Base-by-base conservation (phyloP, 2,329 filamentous ascomycete species). In the Trichophyton simii region DNA sequence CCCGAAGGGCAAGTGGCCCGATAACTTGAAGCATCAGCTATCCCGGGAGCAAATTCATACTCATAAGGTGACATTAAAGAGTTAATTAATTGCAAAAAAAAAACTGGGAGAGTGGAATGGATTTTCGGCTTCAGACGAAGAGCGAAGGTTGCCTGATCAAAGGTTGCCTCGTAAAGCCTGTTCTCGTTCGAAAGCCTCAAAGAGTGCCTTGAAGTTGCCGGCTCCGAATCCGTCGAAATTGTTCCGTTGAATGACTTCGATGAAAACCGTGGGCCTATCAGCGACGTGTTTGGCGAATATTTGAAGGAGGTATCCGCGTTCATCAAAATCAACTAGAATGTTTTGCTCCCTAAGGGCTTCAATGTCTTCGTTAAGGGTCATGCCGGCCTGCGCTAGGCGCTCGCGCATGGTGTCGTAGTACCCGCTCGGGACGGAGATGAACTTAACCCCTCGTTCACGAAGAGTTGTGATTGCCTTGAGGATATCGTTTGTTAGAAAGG, bases 281-380 rank as follows among this genome's bases (percentile, higher is more conserved):
- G 95, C 87, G 66, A 96, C 75, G 64, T 91, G 91, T 81, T 89
- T 89, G 44, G 86, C 86, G 74, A 89, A 89, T 46, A 89, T 79
- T 71, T 85, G 83, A 64, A 85, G 67, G 66, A 96, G 74, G 72
- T 96, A 96, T 0, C 91, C 91, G 22, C 82, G 83, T 79, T 95
- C 89, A 68, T 96, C 91, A 67, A 96, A 96, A 75, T 96, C 91
- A 66, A 96, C 90, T 66, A 96, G 77, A 68, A 96, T 92, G 72
- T 90, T 87, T 64, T 95, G 77, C 58, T 78, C 77, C 79, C 89
- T 79, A 55, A 96, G 78, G 25, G 80, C 82, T 54, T 87, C 87
- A 65, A 95, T 85, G 70, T 92, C 86, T 75, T 95, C 89, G 62
- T 84, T 79, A 28, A 96, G 79, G 52, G 72, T 71, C 72, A 80